Evolutionary conservation across 2,329 filamentous ascomycete species (phyloP).

Genomic region (Talaromyces sp.): DNA sequence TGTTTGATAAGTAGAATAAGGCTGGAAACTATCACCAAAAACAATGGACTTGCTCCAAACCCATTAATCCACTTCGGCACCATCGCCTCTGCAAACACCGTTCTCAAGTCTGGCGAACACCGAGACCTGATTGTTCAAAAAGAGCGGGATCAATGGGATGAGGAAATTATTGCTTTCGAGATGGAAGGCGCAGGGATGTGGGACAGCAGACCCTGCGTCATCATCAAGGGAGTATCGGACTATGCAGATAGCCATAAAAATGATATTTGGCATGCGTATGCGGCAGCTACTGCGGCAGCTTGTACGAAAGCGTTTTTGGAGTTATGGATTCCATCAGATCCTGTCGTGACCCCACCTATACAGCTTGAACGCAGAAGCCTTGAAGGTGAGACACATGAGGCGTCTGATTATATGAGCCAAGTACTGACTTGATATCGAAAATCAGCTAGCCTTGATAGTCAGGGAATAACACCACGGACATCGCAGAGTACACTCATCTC

Average conservation of each 20-base stretch:
- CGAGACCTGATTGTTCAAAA: neutral
- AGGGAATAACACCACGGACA: neutral
- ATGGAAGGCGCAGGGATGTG: conserved; percentile 17
- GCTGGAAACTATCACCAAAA: neutral
- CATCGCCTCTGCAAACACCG: conserved; percentile 6
- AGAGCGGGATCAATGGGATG: neutral
- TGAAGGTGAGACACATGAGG: neutral
- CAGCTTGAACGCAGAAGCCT: neutral
- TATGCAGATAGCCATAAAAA: conserved; percentile 21
- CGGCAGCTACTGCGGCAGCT: conserved; percentile 19
- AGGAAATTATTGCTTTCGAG: conserved; percentile 12
- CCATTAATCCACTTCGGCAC: conserved; percentile 9
- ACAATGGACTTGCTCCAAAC: neutral
- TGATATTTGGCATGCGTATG: conserved; percentile 19
- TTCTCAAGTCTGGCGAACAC: conserved; percentile 12
- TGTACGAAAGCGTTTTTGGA: conserved; percentile 14
- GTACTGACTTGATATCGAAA: neutral
- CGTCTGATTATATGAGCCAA: neutral
- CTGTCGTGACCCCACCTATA: neutral
- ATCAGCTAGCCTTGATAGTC: neutral
- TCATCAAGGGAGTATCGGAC: conserved; percentile 20
- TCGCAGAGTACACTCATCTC: neutral
- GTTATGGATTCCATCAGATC: conserved; percentile 15
- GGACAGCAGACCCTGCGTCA: conserved; percentile 11
- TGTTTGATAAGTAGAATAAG: neutral